These are phyloP conservation scores for Hyphodiscus sp. DNA, from an alignment of 2,329 filamentous ascomycete species.

Conservation along the genomic window DNA sequence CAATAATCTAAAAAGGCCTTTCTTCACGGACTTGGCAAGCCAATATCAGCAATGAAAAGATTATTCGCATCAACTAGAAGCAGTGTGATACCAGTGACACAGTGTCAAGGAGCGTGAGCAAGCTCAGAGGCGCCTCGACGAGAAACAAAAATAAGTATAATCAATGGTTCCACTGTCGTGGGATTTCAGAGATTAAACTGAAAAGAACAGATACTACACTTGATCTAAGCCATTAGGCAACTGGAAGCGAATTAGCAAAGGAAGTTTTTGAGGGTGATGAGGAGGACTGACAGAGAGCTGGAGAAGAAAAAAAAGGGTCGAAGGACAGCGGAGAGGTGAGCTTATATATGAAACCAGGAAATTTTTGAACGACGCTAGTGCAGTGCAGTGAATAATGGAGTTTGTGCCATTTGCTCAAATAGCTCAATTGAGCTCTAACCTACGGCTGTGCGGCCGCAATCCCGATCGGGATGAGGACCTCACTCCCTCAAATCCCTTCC, in stretches of 20 bases:
- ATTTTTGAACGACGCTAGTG: no score
- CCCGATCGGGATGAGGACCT: no score
- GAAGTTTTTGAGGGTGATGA: constrained; percentile 31
- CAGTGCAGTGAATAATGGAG: no score
- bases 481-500: no score
- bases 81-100: constrained; percentile 76
- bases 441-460: no score
- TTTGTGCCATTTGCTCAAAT: no score
- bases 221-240: constrained; percentile 73
- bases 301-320: constrained; percentile 31
- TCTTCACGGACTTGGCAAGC: constrained; percentile 51
- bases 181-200: constrained; percentile 93
- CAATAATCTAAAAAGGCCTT: constrained; percentile 28
- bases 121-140: constrained; percentile 58
- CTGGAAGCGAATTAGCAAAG: constrained; percentile 35
- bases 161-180: constrained; percentile 64
- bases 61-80: constrained; percentile 62
- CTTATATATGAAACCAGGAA: no score
- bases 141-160: constrained; percentile 75
- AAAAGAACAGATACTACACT: constrained; percentile 92
- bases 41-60: constrained; percentile 50
- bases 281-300: constrained; percentile 54
- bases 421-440: no score
- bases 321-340: no score
- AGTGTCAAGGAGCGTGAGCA: constrained; percentile 59